These are phyloP conservation scores for Fusarium chlamydosporum DNA, from an alignment of 2,329 filamentous ascomycete genomes.

Conservation along the genomic window DNA sequence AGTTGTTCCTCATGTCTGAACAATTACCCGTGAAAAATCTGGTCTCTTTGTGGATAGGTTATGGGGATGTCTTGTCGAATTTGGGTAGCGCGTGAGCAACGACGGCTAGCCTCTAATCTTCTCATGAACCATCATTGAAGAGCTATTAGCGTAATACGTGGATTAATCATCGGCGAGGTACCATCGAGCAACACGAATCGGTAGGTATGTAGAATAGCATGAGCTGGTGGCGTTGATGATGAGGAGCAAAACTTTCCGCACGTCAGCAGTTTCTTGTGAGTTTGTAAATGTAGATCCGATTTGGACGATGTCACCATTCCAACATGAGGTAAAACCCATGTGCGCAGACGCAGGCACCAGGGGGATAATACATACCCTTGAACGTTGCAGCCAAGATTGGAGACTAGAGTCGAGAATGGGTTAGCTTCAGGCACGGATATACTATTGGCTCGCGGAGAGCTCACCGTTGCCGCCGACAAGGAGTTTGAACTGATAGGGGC, in stretches of 20 bases:
- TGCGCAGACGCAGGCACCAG: slow-evolving; percentile 26
- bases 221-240: slow-evolving; percentile 22
- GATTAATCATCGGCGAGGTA: slow-evolving; percentile 4
- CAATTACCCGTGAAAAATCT: slow-evolving; percentile 12
- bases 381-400: slow-evolving; percentile 32
- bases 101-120: slow-evolving; percentile 9
- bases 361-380: slow-evolving; percentile 33
- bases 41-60: slow-evolving; percentile 13
- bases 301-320: slow-evolving; percentile 48
- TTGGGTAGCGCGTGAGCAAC: slow-evolving; percentile 25
- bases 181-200: neutral
- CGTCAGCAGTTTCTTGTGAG: slow-evolving; percentile 31
- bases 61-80: slow-evolving; percentile 30
- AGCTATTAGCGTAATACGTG: neutral
- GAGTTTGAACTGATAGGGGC: slow-evolving; percentile 27
- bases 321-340: slow-evolving; percentile 33
- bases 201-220: slow-evolving; percentile 6
- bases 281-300: slow-evolving; percentile 47
- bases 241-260: slow-evolving; percentile 40
- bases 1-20: slow-evolving; percentile 14
- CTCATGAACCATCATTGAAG: slow-evolving; percentile 12
- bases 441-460: slow-evolving; percentile 59
- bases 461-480: slow-evolving; percentile 32
- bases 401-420: slow-evolving; percentile 38
- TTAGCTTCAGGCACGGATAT: slow-evolving; percentile 58